A percentile compares a stretch with the other conserved stretches of the same genome.
Conservation (phyloP, 2,329 filamentous ascomycete genomes). For the Arthrocladium fulminans region DNA sequence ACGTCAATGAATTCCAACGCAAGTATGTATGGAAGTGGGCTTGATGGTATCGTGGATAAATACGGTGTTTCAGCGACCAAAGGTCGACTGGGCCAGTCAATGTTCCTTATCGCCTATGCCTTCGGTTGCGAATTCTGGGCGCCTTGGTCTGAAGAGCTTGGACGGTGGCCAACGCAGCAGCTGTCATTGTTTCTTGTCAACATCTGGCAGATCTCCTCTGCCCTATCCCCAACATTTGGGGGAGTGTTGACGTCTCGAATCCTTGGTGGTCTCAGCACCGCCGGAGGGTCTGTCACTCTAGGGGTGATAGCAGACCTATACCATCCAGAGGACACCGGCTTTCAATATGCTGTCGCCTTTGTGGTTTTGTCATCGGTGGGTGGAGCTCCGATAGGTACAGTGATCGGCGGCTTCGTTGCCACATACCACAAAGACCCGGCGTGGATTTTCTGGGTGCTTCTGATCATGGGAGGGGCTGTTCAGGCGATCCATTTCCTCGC, state of each 20-base stretch:
- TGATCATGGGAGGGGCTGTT: constrained; percentile 47
- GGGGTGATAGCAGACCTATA: constrained; percentile 59
- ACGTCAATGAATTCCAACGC: constrained; percentile 73
- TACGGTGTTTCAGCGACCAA: constrained; percentile 59
- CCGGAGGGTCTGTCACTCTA: constrained; percentile 56
- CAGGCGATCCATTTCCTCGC: constrained; percentile 43
- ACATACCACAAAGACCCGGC: constrained; percentile 39
- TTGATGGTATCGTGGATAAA: constrained; percentile 53
- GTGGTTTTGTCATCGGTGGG: constrained; percentile 51
- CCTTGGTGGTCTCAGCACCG: constrained; percentile 54
- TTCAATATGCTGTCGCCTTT: constrained; percentile 51
- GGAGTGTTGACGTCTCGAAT: constrained; percentile 60
- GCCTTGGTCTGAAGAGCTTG: constrained; percentile 75
- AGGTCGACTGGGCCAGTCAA: constrained; percentile 62
- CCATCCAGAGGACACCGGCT: constrained; percentile 43
- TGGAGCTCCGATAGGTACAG: constrained; percentile 46
- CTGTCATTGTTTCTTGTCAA: constrained; percentile 65
- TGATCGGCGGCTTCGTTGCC: constrained; percentile 47
- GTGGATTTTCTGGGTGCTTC: constrained; percentile 56
- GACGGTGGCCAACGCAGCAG: constrained; percentile 66
- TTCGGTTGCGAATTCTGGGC: constrained; percentile 84
- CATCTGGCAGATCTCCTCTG: constrained; percentile 64
- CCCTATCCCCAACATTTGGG: constrained; percentile 61
- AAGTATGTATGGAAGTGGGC: constrained; percentile 60
- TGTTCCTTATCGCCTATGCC: constrained; percentile 69